Evolutionary conservation across 2,329 filamentous ascomycete species (phyloP), one percentile per base, ranked within the genome.

Genomic region (Alternaria postmessia): DNA sequence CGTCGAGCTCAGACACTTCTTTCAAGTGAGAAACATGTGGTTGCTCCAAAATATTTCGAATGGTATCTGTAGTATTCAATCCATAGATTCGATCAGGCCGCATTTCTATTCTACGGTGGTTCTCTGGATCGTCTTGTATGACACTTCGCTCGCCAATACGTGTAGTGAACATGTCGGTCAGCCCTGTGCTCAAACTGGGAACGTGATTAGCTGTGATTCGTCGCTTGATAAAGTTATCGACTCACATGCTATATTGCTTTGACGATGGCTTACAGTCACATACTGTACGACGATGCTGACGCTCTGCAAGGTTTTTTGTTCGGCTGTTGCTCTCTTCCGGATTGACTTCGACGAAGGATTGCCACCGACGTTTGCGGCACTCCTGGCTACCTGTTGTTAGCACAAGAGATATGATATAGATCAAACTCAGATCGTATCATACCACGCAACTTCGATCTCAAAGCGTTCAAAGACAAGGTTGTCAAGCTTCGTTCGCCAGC

Each of bases 391-490:
- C 14, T 5, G 7, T 18, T 2, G 24, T 53, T 16, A 53, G 51
- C 14, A 24, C 43, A 7, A 34, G 12, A 14, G 24, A 12, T 53
- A 3, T 53, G 12, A 14, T 24, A 12, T 8, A 26, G 18, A 53
- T 53, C 55, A 14, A 65, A 51, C 28, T 57, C 48, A 18, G 61
- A 65, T 41, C 58, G 26, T 16, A 62, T 28, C 54, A 48, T 34
- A 69, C 67, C 63, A 69, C 4, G 59, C 51, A 22, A 69, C 67
- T 47, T 69, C 63, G 24, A 66, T 59, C 8, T 66, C 58, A 32
- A 69, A 69, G 14, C 67, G 57, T 42, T 66, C 51, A 22, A 20
- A 20, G 3, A 20, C 20, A 3, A 20, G 20, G 20, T 3, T 20
- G 20, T 20, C 20, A 20, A 20, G 20, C 20, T 20, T 20, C 20